Evolutionary conservation across 208 protist species (phyloP), one percentile per base, ranked within the genome.

Genomic region (Acanthamoeba culbertsoni): DNA sequence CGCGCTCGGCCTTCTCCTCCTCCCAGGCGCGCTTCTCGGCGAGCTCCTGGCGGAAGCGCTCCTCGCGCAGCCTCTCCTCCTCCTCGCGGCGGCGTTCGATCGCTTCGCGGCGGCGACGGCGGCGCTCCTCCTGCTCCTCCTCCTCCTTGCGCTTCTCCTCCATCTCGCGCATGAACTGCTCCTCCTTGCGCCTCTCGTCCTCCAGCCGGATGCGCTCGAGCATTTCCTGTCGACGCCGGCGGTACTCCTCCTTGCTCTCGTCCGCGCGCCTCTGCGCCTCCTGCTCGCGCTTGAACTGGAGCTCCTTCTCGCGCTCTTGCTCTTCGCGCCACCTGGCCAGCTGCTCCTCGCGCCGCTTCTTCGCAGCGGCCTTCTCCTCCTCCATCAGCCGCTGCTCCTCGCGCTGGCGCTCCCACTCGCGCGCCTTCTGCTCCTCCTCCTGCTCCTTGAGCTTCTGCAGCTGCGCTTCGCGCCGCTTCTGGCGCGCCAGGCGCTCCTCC

Each of bases 1-100:
- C 45, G 14, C 42, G 33, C 59, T 91, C 86, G 14, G 45, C 46
- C 86, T 91, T 91, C 31, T 88, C 77, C 77, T 88, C 26, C 57
- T 88, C 77, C 31, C 26, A 33, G 12, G 23, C 31, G n/a, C 46
- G 35, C 77, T 88, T 88, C 28, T 88, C 77, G 16, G 18, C 77
- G 14, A 57, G 46, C 43, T 88, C 77, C 77, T 33, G 18, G n/a
- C 18, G 46, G 77, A 88, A 88, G 20, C 31, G 35, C 46, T 88
- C 77, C 57, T 88, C 77, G 12, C 57, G 63, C 16, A 33, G 18
- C 18, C 37, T 10, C 31, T 42, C 77, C 57, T 88, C 77, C 31
- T 46, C 77, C 14, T 48, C 77, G 43, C 77, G 35, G 14, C 57
- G 63, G 18, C 16, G 28, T 35, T 57, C 65, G n/a, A 77, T 77